phyloP scores from a whole-genome alignment of 139 green algal species.

The Chlamydomonas sp. region DNA sequence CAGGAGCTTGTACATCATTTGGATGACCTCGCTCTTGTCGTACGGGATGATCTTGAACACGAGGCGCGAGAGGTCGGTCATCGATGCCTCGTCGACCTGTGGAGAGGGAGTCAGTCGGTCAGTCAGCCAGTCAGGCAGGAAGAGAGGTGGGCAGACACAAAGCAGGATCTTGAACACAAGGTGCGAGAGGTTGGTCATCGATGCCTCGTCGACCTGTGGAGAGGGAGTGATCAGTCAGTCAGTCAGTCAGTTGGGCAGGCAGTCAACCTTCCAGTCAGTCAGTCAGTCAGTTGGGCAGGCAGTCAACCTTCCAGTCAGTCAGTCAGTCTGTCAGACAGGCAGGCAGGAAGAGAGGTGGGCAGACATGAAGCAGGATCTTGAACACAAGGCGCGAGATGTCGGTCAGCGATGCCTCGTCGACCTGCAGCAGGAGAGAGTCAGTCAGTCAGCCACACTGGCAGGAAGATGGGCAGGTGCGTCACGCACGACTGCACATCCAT shows the following conservation, averaged over 20 bases:
- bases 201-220: constrained; percentile 44
- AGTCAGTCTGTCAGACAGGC: too few species aligned
- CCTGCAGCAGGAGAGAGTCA: too few species aligned
- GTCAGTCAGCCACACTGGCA: too few species aligned
- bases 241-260: too few species aligned
- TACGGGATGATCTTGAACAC: constrained; percentile 50
- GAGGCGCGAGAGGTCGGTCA: constrained; percentile 41
- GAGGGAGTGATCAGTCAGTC: constrained; percentile 35
- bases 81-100: constrained; percentile 42
- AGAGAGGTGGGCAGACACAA: too few species aligned
- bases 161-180: constrained; percentile 45
- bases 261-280: too few species aligned
- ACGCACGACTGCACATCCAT: too few species aligned
- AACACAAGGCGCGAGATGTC: constrained; percentile 42
- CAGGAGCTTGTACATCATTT: constrained; percentile 48
- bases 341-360: constrained; percentile 33
- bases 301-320: too few species aligned
- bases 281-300: too few species aligned
- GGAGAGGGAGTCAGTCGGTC: too few species aligned
- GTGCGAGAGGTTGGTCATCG: constrained; percentile 41
- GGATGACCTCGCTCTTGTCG: constrained; percentile 44
- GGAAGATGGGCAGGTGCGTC: too few species aligned
- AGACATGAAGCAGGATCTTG: constrained; percentile 43
- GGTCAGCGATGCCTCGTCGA: constrained; percentile 43
- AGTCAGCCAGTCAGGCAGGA: too few species aligned